Conservation (phyloP, 768 basidiomycete species). For the Boletus eberwhitei region DNA sequence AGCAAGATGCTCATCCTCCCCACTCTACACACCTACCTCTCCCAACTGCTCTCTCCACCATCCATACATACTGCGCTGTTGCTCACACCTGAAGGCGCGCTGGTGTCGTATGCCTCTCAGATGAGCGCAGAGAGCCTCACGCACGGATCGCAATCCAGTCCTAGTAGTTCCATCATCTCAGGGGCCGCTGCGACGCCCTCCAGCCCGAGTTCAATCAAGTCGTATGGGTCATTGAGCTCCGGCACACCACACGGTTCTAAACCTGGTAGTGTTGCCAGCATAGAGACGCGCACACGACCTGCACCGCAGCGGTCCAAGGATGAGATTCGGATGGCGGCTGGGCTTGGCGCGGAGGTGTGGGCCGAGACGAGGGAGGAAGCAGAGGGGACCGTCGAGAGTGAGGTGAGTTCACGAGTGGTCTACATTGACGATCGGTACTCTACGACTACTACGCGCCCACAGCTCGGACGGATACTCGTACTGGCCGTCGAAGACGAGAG, state of each 20-base stretch:
- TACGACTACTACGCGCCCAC: constrained; percentile 1
- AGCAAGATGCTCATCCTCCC: constrained; percentile 64
- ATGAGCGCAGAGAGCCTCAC: constrained; percentile 28
- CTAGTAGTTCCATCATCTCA: constrained; percentile 3
- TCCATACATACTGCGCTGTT: constrained; percentile 68
- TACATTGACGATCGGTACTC: background rate
- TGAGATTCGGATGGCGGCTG: constrained; percentile 68
- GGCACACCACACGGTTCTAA: constrained; percentile 13
- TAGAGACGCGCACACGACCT: constrained; percentile 3
- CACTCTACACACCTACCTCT: constrained; percentile 60
- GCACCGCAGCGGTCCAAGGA: constrained; percentile 52
- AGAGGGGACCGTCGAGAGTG: constrained; percentile 70
- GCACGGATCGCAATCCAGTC: constrained; percentile 6
- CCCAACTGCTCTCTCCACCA: constrained; percentile 57
- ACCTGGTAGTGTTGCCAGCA: constrained; percentile 6
- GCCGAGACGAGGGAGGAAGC: constrained; percentile 58
- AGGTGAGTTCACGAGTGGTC: constrained; percentile 43
- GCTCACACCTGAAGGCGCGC: constrained; percentile 69
- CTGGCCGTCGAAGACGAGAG: constrained; percentile 52
- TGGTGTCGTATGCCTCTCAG: constrained; percentile 61
- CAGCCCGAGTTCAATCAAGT: constrained; percentile 12
- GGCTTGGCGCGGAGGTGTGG: constrained; percentile 74
- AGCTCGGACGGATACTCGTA: constrained; percentile 73
- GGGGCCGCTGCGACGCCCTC: constrained; percentile 2
- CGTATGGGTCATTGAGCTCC: constrained; percentile 4